These are phyloP conservation scores for Suillus plorans DNA, from an alignment of 768 basidiomycete species.

Conservation along the genomic window DNA sequence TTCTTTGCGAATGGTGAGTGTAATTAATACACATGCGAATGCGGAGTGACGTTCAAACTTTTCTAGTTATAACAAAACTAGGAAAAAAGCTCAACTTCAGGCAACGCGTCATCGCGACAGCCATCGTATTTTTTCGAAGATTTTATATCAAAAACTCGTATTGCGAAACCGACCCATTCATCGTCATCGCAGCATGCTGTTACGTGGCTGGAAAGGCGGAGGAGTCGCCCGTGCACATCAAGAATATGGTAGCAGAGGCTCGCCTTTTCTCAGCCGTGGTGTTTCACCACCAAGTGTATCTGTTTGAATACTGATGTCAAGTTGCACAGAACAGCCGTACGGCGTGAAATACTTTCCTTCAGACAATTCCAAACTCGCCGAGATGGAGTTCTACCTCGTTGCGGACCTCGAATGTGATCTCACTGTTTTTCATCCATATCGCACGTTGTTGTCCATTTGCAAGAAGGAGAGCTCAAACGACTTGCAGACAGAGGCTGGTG, in stretches of 20 bases:
- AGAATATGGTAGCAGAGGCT: constrained; percentile 85
- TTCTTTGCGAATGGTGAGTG: constrained; percentile 81
- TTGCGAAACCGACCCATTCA: constrained; percentile 93
- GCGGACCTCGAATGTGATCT: constrained; percentile 96
- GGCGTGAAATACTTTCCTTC: constrained; percentile 78
- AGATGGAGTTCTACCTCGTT: constrained; percentile 99
- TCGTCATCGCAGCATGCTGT: constrained; percentile 90
- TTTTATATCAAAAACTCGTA: constrained; percentile 96
- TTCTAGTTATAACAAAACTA: constrained; percentile 77
- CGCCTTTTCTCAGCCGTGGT: constrained; percentile 65
- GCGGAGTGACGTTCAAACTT: background rate
- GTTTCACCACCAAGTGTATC: constrained; percentile 23
- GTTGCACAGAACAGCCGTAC: constrained; percentile 56
- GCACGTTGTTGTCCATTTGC: constrained; percentile 78
- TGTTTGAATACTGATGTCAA: background rate
- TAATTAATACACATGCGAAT: too few species aligned
- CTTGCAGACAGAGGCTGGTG: constrained; percentile 53
- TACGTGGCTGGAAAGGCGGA: constrained; percentile 98
- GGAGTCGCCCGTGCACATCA: constrained; percentile 93
- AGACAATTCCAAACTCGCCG: constrained; percentile 89
- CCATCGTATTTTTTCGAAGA: constrained; percentile 92
- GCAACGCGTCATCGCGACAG: constrained; percentile 91
- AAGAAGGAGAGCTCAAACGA: constrained; percentile 49
- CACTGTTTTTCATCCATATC: constrained; percentile 92
- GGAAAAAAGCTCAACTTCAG: constrained; percentile 81